These are phyloP conservation scores for Glycine soja DNA, from an alignment of 306 rosid species.

Conservation along the genomic window DNA sequence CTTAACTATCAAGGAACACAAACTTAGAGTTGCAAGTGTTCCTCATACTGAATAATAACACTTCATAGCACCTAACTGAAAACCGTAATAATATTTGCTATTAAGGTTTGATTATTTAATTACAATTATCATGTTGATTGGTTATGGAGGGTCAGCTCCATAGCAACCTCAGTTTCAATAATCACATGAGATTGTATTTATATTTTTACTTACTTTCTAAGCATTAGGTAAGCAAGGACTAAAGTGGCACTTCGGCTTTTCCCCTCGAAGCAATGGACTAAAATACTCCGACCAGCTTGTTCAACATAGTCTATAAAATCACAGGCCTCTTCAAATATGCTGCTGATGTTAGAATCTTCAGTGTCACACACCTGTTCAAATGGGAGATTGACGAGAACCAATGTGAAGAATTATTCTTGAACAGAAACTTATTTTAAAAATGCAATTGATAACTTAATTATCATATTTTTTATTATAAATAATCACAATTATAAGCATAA, in stretches of 20 bases:
- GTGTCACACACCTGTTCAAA: conserved; percentile 71
- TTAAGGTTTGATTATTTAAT: conserved; percentile 12
- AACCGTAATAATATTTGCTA: not conserved
- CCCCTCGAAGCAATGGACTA: conserved; percentile 97
- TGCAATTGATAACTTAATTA: not conserved
- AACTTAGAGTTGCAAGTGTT: conserved; percentile 10
- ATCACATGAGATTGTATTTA: conserved; percentile 2
- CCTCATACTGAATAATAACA: conserved; percentile 1
- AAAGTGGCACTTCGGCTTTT: conserved; percentile 92
- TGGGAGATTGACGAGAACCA: conserved; percentile 20
- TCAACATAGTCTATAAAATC: conserved; percentile 79
- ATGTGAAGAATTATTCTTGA: conserved; percentile 15
- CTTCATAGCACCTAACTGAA: not conserved
- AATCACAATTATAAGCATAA: not conserved
- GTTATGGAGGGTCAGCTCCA: conserved; percentile 11
- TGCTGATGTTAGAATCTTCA: conserved; percentile 73
- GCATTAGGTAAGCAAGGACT: conserved; percentile 92
- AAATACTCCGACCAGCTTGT: conserved; percentile 68
- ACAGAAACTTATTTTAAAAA: not conserved
- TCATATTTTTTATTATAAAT: not conserved
- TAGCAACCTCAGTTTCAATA: not conserved
- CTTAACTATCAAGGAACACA: conserved; percentile 19
- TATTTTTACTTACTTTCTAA: conserved; percentile 72
- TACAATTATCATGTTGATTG: conserved; percentile 19
- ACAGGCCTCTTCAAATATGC: conserved; percentile 84